A percentile compares a stretch with the other conserved stretches of the same genome.
Conservation (phyloP, 2,329 filamentous ascomycete species). For the Pseudogymnoascus sp. region DNA sequence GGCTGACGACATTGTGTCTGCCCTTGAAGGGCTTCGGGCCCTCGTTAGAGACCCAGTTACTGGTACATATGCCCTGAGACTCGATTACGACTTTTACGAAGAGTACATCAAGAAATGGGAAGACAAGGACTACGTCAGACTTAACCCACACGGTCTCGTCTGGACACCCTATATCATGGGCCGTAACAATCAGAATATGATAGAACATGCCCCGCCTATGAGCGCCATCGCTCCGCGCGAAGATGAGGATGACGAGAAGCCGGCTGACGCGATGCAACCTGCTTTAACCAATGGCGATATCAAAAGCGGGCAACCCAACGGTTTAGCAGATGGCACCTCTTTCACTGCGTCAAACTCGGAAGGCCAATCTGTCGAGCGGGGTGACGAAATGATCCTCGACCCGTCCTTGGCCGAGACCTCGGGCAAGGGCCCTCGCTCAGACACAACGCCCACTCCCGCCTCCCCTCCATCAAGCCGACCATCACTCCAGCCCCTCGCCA, state of each 20-base stretch:
- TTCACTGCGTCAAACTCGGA: neutral
- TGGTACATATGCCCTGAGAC: constrained; percentile 76
- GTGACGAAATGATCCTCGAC: neutral
- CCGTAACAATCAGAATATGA: constrained; percentile 68
- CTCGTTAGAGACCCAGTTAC: constrained; percentile 85
- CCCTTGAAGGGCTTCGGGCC: constrained; percentile 79
- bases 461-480: neutral
- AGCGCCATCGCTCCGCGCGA: constrained; percentile 83
- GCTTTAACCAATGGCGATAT: constrained; percentile 18
- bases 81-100: constrained; percentile 77
- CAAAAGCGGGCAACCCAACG: neutral
- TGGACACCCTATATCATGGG: constrained; percentile 99
- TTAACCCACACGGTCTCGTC: constrained; percentile 70
- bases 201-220: constrained; percentile 71
- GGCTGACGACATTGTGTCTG: constrained; percentile 89
- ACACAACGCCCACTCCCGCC: neutral
- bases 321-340: constrained; percentile 3
- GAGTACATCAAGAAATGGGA: constrained; percentile 87
- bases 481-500: neutral
- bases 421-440: neutral
- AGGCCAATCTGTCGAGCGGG: neutral
- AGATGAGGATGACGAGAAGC: constrained; percentile 35
- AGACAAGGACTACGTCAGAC: constrained; percentile 73
- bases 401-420: neutral
- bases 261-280: constrained; percentile 5